Base-by-base conservation (phyloP, 1,139 yeast genomes). In the Suhomyces ambrosiae region DNA sequence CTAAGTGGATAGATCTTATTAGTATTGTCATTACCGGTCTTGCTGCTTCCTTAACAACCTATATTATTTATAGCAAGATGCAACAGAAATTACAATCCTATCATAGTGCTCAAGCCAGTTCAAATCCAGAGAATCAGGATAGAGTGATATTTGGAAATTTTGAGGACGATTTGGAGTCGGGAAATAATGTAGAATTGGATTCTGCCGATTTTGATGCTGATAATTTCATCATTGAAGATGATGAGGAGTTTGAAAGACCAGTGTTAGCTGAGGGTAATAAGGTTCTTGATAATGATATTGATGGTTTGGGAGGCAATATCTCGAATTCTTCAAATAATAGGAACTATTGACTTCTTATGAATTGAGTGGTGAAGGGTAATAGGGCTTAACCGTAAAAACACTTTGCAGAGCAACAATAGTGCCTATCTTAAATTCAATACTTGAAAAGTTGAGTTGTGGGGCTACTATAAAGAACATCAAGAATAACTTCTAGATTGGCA, bases 41-140 rank as follows among this genome's bases (percentile, higher is more conserved):
- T 0, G 79, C 87, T 0, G 76, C 89, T 3, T 61, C 76, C 1
- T 46, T 68, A 7, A 83, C 95, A 0, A 84, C 95, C 0, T 84
- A 80, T 64, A 50, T 88, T 13, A 74, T 92, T 14, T 90, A 88
- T 60, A 65, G 63, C 35, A 79, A 80, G 52, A 86, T 76, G 74
- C 72, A 72, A 44, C 50, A 49, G 29, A 71, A 69, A 45, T 54
- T 76, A 42, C 53, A 56, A 5, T 45, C 53, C 10, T 69, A 66
- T 46, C 70, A 63, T 36, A 43, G 47, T n/a, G 37, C 39, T 15
- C 44, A 42, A 18, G 33, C 33, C n/a, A 16, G 7, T 32, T 37
- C 23, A 33, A 42, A 27, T 18, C 49, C 52, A 10, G 53, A 51
- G 16, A 45, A 46, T 22, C 60, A 63, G 41, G 59, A 59, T 21